phyloP scores from a whole-genome alignment of 2,329 filamentous ascomycete species.

The Pyrenochaeta sp. region DNA sequence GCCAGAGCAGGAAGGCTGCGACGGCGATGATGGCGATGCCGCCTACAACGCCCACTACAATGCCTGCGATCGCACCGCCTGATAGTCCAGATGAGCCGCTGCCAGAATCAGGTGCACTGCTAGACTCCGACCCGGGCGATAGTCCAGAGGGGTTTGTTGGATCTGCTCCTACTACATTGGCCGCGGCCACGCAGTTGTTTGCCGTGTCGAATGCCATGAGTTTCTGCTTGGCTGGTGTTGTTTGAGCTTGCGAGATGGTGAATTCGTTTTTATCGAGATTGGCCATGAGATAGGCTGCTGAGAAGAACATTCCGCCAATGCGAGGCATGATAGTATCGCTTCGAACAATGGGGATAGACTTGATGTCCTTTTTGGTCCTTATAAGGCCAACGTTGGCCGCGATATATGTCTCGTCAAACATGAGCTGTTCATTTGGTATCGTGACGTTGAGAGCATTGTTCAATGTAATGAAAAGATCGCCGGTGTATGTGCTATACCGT shows the following conservation, averaged over 20 bases:
- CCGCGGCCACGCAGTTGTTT: slow-evolving; percentile 4
- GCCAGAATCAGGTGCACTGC: not conserved
- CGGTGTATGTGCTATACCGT: slow-evolving; percentile 5
- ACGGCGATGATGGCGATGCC: not conserved
- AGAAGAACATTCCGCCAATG: slow-evolving; percentile 18
- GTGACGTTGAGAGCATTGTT: slow-evolving; percentile 4
- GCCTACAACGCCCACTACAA: slow-evolving; percentile 5
- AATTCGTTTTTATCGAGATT: slow-evolving; percentile 17
- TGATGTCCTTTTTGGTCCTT: slow-evolving; percentile 1
- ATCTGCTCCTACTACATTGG: not conserved
- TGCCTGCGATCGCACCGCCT: slow-evolving; percentile 9
- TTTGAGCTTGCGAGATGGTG: slow-evolving; percentile 6
- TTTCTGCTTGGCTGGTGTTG: not conserved
- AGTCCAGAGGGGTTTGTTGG: not conserved
- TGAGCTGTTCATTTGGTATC: slow-evolving; percentile 13
- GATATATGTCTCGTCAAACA: slow-evolving; percentile 13
- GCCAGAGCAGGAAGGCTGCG: slow-evolving; percentile 6
- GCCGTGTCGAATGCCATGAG: slow-evolving; percentile 11
- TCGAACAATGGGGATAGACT: slow-evolving; percentile 10
- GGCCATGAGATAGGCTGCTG: slow-evolving; percentile 11
- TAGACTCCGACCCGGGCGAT: not conserved
- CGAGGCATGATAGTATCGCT: slow-evolving; percentile 10
- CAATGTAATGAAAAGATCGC: slow-evolving; percentile 3
- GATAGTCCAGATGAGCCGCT: not conserved
- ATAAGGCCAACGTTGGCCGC: not conserved